These are phyloP conservation scores for Gymnopilus junonius DNA, from an alignment of 768 basidiomycete species.

Conservation along the genomic window DNA sequence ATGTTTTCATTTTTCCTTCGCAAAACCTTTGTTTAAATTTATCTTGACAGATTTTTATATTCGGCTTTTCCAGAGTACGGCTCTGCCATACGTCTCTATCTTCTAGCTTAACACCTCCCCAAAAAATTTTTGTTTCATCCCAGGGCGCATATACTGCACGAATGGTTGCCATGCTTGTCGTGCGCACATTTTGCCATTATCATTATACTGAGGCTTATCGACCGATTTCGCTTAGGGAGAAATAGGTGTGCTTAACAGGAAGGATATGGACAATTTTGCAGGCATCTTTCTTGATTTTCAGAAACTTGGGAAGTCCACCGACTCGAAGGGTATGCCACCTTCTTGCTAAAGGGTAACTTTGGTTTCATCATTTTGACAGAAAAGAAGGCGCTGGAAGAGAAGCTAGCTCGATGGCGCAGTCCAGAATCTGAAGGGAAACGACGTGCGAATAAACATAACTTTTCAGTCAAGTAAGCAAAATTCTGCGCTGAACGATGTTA, in stretches of 20 bases:
- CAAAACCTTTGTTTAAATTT: neutral
- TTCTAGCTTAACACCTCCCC: neutral
- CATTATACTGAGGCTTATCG: neutral
- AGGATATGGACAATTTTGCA: constrained; percentile 74
- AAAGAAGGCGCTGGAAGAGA: constrained; percentile 46
- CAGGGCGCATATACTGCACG: constrained; percentile 80
- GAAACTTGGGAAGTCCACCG: constrained; percentile 58
- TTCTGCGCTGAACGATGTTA: neutral
- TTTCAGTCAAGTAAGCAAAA: constrained; percentile 62
- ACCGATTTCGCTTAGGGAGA: constrained; percentile 49
- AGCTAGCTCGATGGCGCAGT: constrained; percentile 60
- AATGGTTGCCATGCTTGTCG: constrained; percentile 75
- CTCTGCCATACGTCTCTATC: neutral
- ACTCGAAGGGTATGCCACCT: constrained; percentile 43
- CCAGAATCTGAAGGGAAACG: constrained; percentile 53
- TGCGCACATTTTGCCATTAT: constrained; percentile 31
- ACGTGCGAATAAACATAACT: constrained; percentile 50
- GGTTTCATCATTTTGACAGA: constrained; percentile 15
- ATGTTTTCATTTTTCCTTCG: constrained; percentile 2
- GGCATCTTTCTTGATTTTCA: constrained; percentile 65
- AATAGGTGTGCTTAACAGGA: constrained; percentile 72
- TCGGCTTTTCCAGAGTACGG: constrained; percentile 75
- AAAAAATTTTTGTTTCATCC: neutral
- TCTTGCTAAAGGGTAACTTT: neutral
- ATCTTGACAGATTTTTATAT: constrained; percentile 64